Conservation (phyloP, 2,329 filamentous ascomycete species). For the Geosmithia morbida region DNA sequence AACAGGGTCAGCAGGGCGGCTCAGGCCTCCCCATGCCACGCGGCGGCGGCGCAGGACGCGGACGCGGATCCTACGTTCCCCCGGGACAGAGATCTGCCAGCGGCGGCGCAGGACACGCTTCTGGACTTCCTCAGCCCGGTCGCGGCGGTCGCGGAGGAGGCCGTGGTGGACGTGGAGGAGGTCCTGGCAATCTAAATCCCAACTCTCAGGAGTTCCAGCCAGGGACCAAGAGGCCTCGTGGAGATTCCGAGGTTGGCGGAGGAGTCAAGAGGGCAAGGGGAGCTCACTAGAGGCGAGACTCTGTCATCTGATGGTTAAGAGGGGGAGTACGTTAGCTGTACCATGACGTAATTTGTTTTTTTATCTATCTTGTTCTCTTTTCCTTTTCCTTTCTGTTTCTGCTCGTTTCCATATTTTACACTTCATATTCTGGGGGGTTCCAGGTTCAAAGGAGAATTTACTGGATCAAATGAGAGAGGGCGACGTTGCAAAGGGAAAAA, state of each 20-base stretch:
- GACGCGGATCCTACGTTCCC: constrained; percentile 18
- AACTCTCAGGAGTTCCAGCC: constrained; percentile 40
- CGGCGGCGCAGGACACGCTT: constrained; percentile 16
- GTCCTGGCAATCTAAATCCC: constrained; percentile 25
- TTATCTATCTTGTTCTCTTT: background rate
- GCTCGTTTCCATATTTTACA: background rate
- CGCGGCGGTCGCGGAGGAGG: constrained; percentile 26
- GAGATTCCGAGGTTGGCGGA: constrained; percentile 29
- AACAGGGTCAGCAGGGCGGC: constrained; percentile 10
- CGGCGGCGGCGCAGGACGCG: constrained; percentile 23
- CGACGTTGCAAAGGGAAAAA: background rate
- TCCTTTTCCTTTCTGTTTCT: background rate
- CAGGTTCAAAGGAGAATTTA: background rate
- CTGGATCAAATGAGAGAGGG: background rate
- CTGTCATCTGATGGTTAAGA: background rate
- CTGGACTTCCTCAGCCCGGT: constrained; percentile 13
- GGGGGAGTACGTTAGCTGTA: background rate
- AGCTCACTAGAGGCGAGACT: constrained; percentile 1
- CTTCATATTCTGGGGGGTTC: background rate
- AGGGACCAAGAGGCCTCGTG: constrained; percentile 41
- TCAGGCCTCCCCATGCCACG: constrained; percentile 26
- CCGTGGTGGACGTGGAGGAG: constrained; percentile 21
- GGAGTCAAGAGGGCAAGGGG: constrained; percentile 27
- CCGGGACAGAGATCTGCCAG: constrained; percentile 20
- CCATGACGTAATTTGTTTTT: background rate